A percentile compares a stretch with the other conserved stretches of the same genome.
Evolutionary conservation across 345 rosid species (phyloP).

Genomic region (Crucihimalaya himalaica): DNA sequence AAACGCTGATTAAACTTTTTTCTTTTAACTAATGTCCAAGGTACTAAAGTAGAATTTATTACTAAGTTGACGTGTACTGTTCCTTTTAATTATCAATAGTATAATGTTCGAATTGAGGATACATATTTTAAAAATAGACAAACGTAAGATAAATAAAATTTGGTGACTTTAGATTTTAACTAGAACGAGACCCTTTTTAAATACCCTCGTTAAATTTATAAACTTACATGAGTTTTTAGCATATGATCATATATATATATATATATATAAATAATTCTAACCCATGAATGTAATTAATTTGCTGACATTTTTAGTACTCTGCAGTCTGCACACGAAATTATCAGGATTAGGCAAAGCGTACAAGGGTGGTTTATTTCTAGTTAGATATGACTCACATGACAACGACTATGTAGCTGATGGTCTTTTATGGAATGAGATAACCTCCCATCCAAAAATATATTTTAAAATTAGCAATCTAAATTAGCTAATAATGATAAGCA

Average conservation of each 20-base stretch:
- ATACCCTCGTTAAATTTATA: neutral
- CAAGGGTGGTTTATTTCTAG: neutral
- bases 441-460: neutral
- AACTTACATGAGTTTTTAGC: neutral
- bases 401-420: conserved; percentile 15
- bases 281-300: neutral
- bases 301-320: neutral
- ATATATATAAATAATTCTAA: no score
- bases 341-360: neutral
- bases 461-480: neutral
- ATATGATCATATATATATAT: neutral
- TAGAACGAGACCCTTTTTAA: neutral
- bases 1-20: neutral
- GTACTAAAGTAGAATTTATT: neutral
- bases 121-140: neutral
- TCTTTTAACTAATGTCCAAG: neutral
- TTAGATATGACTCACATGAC: conserved; percentile 18
- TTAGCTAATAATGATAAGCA: neutral
- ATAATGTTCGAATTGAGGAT: neutral
- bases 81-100: neutral
- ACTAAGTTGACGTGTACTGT: neutral
- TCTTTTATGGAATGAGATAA: neutral
- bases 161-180: no score
- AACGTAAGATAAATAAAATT: neutral
- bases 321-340: neutral